Base-by-base conservation (phyloP, 345 rosid genomes). In the Linum trigynum region DNA sequence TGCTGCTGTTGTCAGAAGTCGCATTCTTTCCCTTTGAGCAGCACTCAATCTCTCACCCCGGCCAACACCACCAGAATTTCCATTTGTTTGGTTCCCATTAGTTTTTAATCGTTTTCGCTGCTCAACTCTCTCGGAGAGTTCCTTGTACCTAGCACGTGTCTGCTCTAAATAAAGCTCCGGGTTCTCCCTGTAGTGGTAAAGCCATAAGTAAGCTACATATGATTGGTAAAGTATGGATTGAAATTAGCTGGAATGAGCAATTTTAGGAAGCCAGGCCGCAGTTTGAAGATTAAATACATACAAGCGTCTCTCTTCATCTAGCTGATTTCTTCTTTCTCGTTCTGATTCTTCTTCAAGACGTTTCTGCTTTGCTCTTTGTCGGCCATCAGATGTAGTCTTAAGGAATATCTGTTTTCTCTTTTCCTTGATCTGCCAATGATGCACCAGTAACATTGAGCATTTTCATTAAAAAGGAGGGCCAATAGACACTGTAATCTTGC, bases 11-110 rank as follows among this genome's bases (percentile, higher is more conserved):
- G 99, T 94, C 39, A 90, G 83, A 72, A 94, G 86, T 39, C 96
- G 95, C 95, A 94, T 94, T 69, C 96, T 83, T 70, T 94, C 99
- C 65, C 92, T 84, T 75, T 88, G 96, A 65, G 95, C 97, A 76
- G 99, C 88, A 62, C 86, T 88, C 80, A 90, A 80, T 80, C 99
- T 83, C 86, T 94, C 99, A 36, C 97, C 99, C 57, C 95, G 89
- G 36, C 97, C 99, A 63, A 86, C 84, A 45, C 84, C 90, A 40
- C 96, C 96, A 12, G 88, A 76, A 77, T 83, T 88, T 68, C 96
- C 96, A 74, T 94, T 89, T 35, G 89, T 78, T 63, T 75, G 70
- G 48, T 81, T 65, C 50, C 98, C 98, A 65, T 85, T 94, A 61
- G 95, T 81, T 77, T 88, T 90, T 37, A 85, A 82, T 38, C 89